A percentile compares a stretch with the other conserved stretches of the same genome.
These are phyloP conservation scores for Ganoderma boninense DNA, from an alignment of 1,284 basidiomycete genomes.

Conservation along the genomic window DNA sequence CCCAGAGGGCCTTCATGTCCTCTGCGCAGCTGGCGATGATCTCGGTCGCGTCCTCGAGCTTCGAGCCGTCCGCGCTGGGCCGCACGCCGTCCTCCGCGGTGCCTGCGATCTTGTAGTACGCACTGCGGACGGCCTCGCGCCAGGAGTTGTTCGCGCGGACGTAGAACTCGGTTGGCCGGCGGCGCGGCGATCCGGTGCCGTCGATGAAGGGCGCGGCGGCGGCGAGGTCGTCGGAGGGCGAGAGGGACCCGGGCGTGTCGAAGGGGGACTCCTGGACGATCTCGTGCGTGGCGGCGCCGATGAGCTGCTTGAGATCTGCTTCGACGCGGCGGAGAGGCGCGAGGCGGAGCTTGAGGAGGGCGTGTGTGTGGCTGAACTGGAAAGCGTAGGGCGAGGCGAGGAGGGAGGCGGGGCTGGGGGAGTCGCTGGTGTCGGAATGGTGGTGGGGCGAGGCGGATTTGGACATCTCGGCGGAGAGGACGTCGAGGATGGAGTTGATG, in stretches of 20 bases:
- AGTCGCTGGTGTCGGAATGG: slow-evolving; percentile 23
- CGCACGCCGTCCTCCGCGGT: slow-evolving; percentile 4
- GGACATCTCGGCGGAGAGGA: slow-evolving; percentile 53
- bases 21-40: slow-evolving; percentile 66
- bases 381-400: slow-evolving; percentile 23
- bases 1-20: slow-evolving; percentile 73
- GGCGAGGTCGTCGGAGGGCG: slow-evolving; percentile 20
- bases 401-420: not conserved
- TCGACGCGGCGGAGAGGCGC: slow-evolving; percentile 64
- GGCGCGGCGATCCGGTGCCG: slow-evolving; percentile 3
- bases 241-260: slow-evolving; percentile 19
- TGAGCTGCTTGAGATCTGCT: slow-evolving; percentile 55
- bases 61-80: slow-evolving; percentile 20
- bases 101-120: slow-evolving; percentile 18
- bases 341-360: slow-evolving; percentile 57
- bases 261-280: slow-evolving; percentile 24
- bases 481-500: slow-evolving; percentile 62
- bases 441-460: slow-evolving; percentile 26
- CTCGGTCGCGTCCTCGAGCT: slow-evolving; percentile 57
- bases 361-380: slow-evolving; percentile 52
- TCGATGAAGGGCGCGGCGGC: slow-evolving; percentile 34
- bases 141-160: slow-evolving; percentile 42
- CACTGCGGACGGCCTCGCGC: slow-evolving; percentile 35
- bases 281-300: slow-evolving; percentile 59
- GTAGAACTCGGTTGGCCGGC: slow-evolving; percentile 37